Conservation (phyloP, 106 monocot species). For the Acanthochlamys bracteata region DNA sequence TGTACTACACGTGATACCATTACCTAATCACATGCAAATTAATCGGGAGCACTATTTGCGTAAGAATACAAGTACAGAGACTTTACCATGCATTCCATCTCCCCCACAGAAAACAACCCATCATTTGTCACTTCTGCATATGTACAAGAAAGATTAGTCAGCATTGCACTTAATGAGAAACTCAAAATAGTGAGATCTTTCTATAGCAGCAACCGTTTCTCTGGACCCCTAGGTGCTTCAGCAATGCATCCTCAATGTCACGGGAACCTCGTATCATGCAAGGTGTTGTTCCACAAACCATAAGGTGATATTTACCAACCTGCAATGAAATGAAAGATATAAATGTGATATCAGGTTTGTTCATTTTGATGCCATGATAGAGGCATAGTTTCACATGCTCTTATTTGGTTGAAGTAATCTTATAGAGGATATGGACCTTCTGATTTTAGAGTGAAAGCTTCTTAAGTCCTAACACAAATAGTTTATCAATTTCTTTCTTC, state of each 20-base stretch:
- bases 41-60: too few species aligned
- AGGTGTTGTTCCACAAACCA: constrained; percentile 96
- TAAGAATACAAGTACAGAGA: not conserved
- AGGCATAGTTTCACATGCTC: too few species aligned
- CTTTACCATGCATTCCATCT: constrained; percentile 99
- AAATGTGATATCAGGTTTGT: not conserved
- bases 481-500: too few species aligned
- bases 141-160: not conserved
- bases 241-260: constrained; percentile 77
- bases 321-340: constrained; percentile 19
- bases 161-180: not conserved
- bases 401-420: too few species aligned
- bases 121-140: constrained; percentile 89
- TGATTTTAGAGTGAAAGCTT: too few species aligned
- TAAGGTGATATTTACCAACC: constrained; percentile 95
- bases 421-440: too few species aligned
- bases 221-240: constrained; percentile 91
- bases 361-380: too few species aligned
- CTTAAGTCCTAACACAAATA: too few species aligned
- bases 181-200: not conserved
- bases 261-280: constrained; percentile 98
- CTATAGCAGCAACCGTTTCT: constrained; percentile 48
- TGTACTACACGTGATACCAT: too few species aligned
- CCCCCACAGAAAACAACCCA: constrained; percentile 93
- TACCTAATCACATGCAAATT: not conserved